A percentile compares a stretch with the other conserved stretches of the same genome.
Evolutionary conservation across 768 basidiomycete species (phyloP).

Genomic region (Lentinus brumalis): DNA sequence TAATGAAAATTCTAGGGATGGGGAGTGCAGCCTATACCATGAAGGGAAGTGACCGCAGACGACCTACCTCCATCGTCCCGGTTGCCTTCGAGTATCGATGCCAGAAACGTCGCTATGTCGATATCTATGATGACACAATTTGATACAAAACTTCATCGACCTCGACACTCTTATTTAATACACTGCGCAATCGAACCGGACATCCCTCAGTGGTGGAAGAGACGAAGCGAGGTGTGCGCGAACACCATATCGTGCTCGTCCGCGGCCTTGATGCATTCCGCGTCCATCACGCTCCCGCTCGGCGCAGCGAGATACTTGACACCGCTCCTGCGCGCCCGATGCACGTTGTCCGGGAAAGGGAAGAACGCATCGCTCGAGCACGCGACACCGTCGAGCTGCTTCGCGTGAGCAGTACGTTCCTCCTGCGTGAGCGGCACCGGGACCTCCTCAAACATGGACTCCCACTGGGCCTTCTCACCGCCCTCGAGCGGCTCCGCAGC

Average conservation of each 20-base stretch:
- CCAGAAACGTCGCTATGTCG: too few species aligned
- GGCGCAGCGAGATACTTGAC: conserved; percentile 91
- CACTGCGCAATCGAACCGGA: too few species aligned
- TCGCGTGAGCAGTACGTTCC: conserved; percentile 77
- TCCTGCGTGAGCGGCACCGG: conserved; percentile 65
- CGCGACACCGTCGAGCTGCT: conserved; percentile 78
- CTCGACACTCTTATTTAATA: too few species aligned
- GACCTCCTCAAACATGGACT: conserved; percentile 74
- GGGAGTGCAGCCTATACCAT: too few species aligned
- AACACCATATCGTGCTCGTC: conserved; percentile 93
- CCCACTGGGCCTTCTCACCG: conserved; percentile 90
- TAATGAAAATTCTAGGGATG: too few species aligned
- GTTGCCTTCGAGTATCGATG: too few species aligned
- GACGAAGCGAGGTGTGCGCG: conserved; percentile 80
- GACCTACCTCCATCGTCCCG: too few species aligned
- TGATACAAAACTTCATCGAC: too few species aligned
- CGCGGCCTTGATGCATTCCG: conserved; percentile 93
- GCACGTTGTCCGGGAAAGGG: conserved; percentile 99
- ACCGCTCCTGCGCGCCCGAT: conserved; percentile 89
- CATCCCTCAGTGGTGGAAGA: conserved; percentile 80
- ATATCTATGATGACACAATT: too few species aligned
- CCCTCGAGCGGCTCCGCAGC: conserved; percentile 87
- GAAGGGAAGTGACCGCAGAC: too few species aligned
- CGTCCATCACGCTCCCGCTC: conserved; percentile 96
- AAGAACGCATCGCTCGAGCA: conserved; percentile 99